Conservation (phyloP, 2,329 filamentous ascomycete species). For the Macrophomina pseudophaseolina region DNA sequence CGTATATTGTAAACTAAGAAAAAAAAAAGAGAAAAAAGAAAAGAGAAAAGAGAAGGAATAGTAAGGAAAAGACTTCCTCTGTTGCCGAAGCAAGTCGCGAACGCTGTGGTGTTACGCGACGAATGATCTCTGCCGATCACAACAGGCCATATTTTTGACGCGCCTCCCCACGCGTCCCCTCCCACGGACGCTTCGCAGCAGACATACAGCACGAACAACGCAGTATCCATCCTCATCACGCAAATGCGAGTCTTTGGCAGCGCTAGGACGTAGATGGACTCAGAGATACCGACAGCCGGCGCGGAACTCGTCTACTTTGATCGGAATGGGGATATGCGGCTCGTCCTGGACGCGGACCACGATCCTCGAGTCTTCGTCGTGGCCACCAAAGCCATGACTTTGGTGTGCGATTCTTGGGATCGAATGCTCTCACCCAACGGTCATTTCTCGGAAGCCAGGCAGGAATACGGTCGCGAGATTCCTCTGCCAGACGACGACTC, state of each 20-base stretch:
- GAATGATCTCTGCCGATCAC: too few relatives aligned
- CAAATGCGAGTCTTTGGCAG: background rate
- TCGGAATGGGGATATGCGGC: background rate
- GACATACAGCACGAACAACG: too few relatives aligned
- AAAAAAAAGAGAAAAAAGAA: too few relatives aligned
- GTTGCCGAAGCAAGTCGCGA: too few relatives aligned
- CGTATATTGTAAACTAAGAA: too few relatives aligned
- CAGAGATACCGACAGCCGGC: background rate
- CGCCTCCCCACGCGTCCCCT: too few relatives aligned
- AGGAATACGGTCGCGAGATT: conserved; percentile 32
- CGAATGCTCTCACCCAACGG: conserved; percentile 30
- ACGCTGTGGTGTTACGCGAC: too few relatives aligned
- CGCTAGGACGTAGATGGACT: background rate
- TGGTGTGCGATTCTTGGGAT: conserved; percentile 34
- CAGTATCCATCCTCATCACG: too few relatives aligned
- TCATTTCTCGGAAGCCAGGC: conserved; percentile 21
- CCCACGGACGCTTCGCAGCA: too few relatives aligned
- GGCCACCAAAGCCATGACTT: conserved; percentile 26
- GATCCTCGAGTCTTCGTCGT: conserved; percentile 28
- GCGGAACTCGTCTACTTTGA: background rate
- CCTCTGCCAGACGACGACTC: conserved; percentile 40
- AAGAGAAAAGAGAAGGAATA: too few relatives aligned
- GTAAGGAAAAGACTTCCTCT: too few relatives aligned
- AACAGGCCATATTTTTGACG: too few relatives aligned
- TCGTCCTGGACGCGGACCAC: background rate